phyloP scores from a whole-genome alignment of 176 grass and related monocot species.

The Oryza nivara region DNA sequence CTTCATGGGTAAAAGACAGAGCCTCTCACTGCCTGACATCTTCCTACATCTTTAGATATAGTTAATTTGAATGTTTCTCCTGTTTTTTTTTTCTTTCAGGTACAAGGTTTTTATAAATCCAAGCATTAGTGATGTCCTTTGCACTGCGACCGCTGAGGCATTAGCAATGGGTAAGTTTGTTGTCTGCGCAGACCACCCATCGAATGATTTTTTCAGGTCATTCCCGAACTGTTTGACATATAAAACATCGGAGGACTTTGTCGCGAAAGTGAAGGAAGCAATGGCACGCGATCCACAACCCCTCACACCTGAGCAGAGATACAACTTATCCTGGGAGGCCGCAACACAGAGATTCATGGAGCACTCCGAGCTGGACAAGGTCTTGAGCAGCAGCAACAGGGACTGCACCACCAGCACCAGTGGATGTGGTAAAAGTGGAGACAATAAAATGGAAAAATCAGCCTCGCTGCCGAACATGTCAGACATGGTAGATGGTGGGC shows the following conservation, averaged over 20 bases:
- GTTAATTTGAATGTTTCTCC: conserved; percentile 13
- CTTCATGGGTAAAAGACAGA: conserved; percentile 75
- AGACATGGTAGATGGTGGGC: conserved; percentile 70
- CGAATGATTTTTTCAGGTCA: conserved; percentile 88
- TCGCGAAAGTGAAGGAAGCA: conserved; percentile 77
- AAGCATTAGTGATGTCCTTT: conserved; percentile 83
- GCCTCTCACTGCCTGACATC: not conserved
- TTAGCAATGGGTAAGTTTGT: conserved; percentile 93
- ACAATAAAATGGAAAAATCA: conserved; percentile 58
- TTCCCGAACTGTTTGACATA: conserved; percentile 87
- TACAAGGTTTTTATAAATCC: conserved; percentile 97
- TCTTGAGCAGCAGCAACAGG: conserved; percentile 43
- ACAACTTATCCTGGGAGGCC: conserved; percentile 90
- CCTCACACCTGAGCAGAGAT: conserved; percentile 71
- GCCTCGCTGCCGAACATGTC: conserved; percentile 65
- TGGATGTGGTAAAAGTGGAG: not conserved
- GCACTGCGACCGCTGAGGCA: conserved; percentile 83
- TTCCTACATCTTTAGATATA: not conserved
- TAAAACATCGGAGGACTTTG: conserved; percentile 79
- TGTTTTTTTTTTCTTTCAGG: conserved; percentile 48
- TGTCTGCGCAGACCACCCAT: conserved; percentile 84
- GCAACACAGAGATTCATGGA: conserved; percentile 92
- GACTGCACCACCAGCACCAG: not conserved
- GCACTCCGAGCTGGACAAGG: conserved; percentile 76
- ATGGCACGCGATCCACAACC: conserved; percentile 76